Base-by-base conservation (phyloP, 495 filamentous ascomycete genomes). In the Penicillium dipodomyicola region DNA sequence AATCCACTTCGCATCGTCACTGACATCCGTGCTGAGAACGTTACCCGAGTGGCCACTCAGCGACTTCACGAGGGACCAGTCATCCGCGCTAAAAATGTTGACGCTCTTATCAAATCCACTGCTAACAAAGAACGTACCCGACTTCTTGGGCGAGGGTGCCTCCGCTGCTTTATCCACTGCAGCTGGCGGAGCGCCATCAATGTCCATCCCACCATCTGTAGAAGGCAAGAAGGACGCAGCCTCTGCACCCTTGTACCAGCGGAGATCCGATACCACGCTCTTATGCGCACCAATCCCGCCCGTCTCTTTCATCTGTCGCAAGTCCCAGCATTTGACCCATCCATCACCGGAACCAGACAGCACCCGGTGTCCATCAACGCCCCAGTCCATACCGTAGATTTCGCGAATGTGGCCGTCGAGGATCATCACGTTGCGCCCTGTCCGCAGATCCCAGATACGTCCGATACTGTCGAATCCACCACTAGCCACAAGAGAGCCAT, bases 321-420 rank as follows among this genome's bases (percentile, higher is more conserved):
- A 77, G 68, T 99, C 94, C 94, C 94, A 99, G 74, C 92, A 96
- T 69, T 97, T 97, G 53, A 94, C 86, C 83, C 92, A 96, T 5
- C 93, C 94, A 65, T 99, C 94, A 2, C 84, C 92, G n/a, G 89
- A 91, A 2, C 92, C 92, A 7, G 90, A 89, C 6, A 97, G 77
- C 15, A 97, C 85, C 8, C 94, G 85, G 67, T 96, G 87, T 1
- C 92, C 92, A 64, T 99, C 95, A 1, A 85, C 80, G 47, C 88
- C 86, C 94, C 94, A 99, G 67, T 96, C 92, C 15, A 97, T 73
- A 2, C 85, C 92, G 58, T 92, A 91, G 45, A 99, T 95, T 19
- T 95, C 92, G 37, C 91, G 87, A 66, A 97, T 92, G 62, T 97
- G 92, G 3, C 89, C 90, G 62, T 97, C 91, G 5, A 98, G 80